phyloP scores from a whole-genome alignment of 108 stramenopile species.

The Fistulifera solaris region DNA sequence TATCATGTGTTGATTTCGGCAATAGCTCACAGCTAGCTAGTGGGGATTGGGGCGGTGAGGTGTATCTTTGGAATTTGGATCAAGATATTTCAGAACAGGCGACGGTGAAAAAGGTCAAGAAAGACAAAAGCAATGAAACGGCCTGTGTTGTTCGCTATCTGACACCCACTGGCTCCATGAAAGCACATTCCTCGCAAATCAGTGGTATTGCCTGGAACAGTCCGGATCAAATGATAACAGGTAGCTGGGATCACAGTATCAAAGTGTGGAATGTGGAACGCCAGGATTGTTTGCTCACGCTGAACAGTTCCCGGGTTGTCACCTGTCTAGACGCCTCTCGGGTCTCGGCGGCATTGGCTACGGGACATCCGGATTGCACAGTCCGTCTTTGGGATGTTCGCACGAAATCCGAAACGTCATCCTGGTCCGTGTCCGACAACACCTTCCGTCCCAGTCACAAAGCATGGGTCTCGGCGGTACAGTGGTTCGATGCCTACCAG shows the following conservation, averaged over 20 bases:
- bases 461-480: slow-evolving; percentile 73
- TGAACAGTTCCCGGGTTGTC: slow-evolving; percentile 75
- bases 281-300: slow-evolving; percentile 65
- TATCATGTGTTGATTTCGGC: slow-evolving; percentile 43
- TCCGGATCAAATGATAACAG: slow-evolving; percentile 36
- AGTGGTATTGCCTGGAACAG: slow-evolving; percentile 67
- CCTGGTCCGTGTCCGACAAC: slow-evolving; percentile 17
- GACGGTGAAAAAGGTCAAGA: not conserved
- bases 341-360: slow-evolving; percentile 61
- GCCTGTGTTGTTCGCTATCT: not conserved
- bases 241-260: slow-evolving; percentile 77
- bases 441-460: slow-evolving; percentile 69
- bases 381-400: slow-evolving; percentile 59
- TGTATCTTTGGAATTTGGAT: slow-evolving; percentile 54
- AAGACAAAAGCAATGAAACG: not conserved
- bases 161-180: slow-evolving; percentile 7
- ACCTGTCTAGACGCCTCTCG: slow-evolving; percentile 60
- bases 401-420: not conserved
- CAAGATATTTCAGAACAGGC: slow-evolving; percentile 7
- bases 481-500: slow-evolving; percentile 74
- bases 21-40: slow-evolving; percentile 37
- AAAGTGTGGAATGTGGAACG: slow-evolving; percentile 66
- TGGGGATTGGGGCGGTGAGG: slow-evolving; percentile 69
- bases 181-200: slow-evolving; percentile 65
- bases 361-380: slow-evolving; percentile 79